phyloP scores from a whole-genome alignment of 352 stramenopile genomes.

The Bremia lactucae region DNA sequence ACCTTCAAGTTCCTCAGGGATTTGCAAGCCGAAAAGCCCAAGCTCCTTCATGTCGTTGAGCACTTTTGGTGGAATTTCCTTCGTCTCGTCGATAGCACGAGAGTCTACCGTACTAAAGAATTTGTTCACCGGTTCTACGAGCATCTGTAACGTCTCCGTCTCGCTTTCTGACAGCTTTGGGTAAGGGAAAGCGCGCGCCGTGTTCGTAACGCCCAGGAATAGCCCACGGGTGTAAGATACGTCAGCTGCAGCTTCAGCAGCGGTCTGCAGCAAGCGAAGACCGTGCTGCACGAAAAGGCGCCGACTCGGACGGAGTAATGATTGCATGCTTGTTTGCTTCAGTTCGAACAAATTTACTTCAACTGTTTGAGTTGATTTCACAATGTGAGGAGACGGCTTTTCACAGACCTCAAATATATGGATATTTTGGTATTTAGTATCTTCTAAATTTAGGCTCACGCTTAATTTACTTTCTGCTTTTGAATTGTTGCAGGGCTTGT shows the following conservation, averaged over 20 bases:
- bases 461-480: no score
- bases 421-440: no score
- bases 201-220: slow-evolving; percentile 79
- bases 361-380: no score
- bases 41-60: slow-evolving; percentile 73
- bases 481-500: no score
- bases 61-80: slow-evolving; percentile 61
- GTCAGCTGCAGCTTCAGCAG: slow-evolving; percentile 41
- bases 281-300: slow-evolving; percentile 11
- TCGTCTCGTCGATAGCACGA: slow-evolving; percentile 70
- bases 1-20: slow-evolving; percentile 65
- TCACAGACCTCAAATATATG: no score
- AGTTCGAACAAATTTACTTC: no score
- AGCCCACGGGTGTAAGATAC: slow-evolving; percentile 78
- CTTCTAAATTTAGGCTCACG: no score
- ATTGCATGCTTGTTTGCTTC: no score
- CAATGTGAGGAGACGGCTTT: no score
- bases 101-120: slow-evolving; percentile 66
- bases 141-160: slow-evolving; percentile 76
- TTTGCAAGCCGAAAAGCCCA: slow-evolving; percentile 80
- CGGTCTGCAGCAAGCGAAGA: slow-evolving; percentile 50
- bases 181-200: slow-evolving; percentile 67
- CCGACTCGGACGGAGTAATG: slow-evolving; percentile 24
- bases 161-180: slow-evolving; percentile 58
- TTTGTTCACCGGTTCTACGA: slow-evolving; percentile 73